Base-by-base conservation (phyloP, 257 asterid species). In the Fraxinus americana region DNA sequence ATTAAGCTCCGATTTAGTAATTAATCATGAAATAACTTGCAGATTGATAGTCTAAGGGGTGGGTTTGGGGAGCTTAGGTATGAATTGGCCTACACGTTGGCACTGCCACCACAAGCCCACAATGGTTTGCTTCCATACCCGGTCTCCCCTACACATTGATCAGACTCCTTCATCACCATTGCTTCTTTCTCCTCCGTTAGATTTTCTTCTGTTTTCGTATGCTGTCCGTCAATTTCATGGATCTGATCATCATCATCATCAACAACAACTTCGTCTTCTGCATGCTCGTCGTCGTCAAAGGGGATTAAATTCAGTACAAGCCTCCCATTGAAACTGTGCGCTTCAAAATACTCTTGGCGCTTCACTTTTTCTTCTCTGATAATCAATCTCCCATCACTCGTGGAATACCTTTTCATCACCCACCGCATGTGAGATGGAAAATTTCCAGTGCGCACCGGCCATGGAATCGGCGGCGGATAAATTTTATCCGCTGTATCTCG, bases 391-490 rank as follows among this genome's bases (percentile, higher is more conserved):
- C 97, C 98, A 38, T 92, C 98, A 38, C 67, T 41, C 0, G 89
- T 80, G 71, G 73, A 73, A 77, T 87, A 80, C 71, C 79, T 87
- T 77, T 68, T 84, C 97, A 91, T 80, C 76, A 86, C 87, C 94
- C 95, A 85, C 68, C 97, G 96, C 88, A 89, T 71, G 63, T 83
- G 87, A 3, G 90, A 79, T 2, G 83, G 83, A 5, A 75, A 83
- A 39, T 82, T 81, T 21, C 63, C 91, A 0, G 87, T 85, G 21
- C 82, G 75, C 17, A 76, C 86, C 52, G 88, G 83, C 81, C 79
- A 82, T 1, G 96, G 77, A 27, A 93, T 81, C 74, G 93, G 94
- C 76, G 97, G 98, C 0, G 97, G 97, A 61, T 79, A 86, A 17
- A 80, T 83, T 70, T 23, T 81, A 19, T 72, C 82, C 59, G 21